Percentiles rank a stretch among this genome's conserved stretches.
Evolutionary conservation across 140 eudicot species (phyloP).

Genomic region (Oenanthe javanica): DNA sequence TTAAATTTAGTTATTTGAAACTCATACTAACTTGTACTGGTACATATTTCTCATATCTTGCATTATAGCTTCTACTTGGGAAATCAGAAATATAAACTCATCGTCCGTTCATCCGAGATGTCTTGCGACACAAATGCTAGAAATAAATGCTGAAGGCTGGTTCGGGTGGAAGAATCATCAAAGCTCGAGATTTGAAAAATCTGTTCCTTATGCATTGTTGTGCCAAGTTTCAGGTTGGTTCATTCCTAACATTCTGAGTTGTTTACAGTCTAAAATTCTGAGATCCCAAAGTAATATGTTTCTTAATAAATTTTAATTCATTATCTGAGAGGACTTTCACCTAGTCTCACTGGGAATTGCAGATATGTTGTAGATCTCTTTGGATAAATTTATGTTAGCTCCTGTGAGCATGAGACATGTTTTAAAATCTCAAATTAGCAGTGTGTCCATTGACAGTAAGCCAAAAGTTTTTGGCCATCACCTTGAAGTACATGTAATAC

Average conservation of each 20-base stretch:
- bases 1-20: not conserved
- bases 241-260: not conserved
- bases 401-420: not conserved
- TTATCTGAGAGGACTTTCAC: not conserved
- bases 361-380: not conserved
- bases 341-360: not conserved
- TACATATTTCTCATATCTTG: conserved; percentile 2
- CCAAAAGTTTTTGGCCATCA: not conserved
- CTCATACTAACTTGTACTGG: not conserved
- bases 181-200: conserved; percentile 58
- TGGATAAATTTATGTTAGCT: not conserved
- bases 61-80: conserved; percentile 90
- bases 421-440: not conserved
- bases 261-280: not conserved
- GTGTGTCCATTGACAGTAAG: not conserved
- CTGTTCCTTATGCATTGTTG: conserved; percentile 71
- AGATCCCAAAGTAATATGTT: not conserved
- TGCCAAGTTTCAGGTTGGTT: conserved; percentile 92
- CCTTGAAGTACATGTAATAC: not conserved
- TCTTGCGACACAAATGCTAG: conserved; percentile 84
- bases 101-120: conserved; percentile 47
- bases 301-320: not conserved
- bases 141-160: conserved; percentile 68
- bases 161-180: conserved; percentile 58
- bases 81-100: conserved; percentile 55